Conservation (phyloP, 1,284 basidiomycete species). For the Ganoderma sinense region DNA sequence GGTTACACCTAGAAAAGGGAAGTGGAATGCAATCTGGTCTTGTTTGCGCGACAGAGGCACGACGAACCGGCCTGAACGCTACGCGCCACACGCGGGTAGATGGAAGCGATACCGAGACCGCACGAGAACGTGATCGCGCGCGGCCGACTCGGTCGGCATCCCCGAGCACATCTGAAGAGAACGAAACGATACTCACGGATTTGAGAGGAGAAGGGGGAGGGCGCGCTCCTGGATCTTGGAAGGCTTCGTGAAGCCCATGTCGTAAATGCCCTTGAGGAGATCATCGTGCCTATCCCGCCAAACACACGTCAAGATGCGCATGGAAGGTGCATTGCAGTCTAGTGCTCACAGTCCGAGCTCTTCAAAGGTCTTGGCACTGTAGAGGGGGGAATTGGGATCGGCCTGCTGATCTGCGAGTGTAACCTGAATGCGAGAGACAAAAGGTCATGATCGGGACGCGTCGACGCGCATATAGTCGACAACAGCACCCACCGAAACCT, state of each 20-base stretch:
- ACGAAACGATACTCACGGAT: constrained; percentile 68
- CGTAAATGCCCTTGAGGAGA: constrained; percentile 95
- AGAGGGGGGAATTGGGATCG: constrained; percentile 95
- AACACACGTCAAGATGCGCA: background rate
- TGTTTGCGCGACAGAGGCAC: background rate
- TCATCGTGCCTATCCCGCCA: constrained; percentile 73
- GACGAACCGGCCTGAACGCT: background rate
- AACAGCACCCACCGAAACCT: constrained; percentile 64
- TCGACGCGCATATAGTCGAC: constrained; percentile 9
- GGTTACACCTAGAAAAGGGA: background rate
- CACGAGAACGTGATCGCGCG: background rate
- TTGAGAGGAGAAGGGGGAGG: constrained; percentile 88
- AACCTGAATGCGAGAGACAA: constrained; percentile 63
- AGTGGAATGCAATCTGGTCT: background rate
- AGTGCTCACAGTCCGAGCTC: constrained; percentile 86
- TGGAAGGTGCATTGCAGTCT: background rate
- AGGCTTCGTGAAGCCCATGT: constrained; percentile 96
- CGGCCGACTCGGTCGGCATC: background rate
- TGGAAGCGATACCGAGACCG: background rate
- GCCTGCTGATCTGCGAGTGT: constrained; percentile 97
- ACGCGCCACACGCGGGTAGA: background rate
- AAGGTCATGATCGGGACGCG: constrained; percentile 27
- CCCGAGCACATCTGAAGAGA: background rate
- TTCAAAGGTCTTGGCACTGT: constrained; percentile 94
- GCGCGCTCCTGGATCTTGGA: constrained; percentile 99